These are phyloP conservation scores for Secale cereale DNA, from an alignment of 176 grass and related monocot species.

Conservation along the genomic window DNA sequence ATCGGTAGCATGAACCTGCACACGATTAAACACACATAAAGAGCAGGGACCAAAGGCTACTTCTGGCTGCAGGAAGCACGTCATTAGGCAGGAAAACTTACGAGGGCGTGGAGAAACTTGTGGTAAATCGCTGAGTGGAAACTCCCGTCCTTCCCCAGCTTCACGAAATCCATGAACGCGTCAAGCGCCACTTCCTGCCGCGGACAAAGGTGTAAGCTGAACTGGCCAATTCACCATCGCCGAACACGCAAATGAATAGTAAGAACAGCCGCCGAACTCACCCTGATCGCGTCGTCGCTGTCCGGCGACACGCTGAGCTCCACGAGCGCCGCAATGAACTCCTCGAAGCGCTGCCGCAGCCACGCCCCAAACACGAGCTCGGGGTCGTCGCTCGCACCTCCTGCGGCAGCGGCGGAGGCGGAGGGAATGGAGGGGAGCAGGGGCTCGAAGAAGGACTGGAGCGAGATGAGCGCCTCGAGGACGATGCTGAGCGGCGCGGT, in stretches of 20 bases:
- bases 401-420: not conserved
- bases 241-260: not conserved
- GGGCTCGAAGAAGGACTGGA: constrained; percentile 90
- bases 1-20: constrained; percentile 57
- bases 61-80: not conserved
- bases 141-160: constrained; percentile 72
- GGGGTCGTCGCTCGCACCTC: constrained; percentile 35
- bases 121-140: constrained; percentile 77
- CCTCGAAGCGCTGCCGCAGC: constrained; percentile 68
- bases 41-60: constrained; percentile 2
- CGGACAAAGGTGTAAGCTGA: not conserved
- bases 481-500: constrained; percentile 35
- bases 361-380: constrained; percentile 65
- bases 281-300: constrained; percentile 51
- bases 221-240: not conserved
- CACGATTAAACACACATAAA: not conserved
- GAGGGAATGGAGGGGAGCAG: constrained; percentile 70
- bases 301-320: constrained; percentile 43
- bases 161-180: constrained; percentile 89
- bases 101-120: constrained; percentile 60
- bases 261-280: constrained; percentile 1
- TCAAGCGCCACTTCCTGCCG: constrained; percentile 83
- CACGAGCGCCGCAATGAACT: constrained; percentile 58
- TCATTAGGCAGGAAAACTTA: constrained; percentile 31
- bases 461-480: constrained; percentile 74